Evolutionary conservation across 1,284 basidiomycete genomes (phyloP).

Genomic region (Schizophyllum commune): DNA sequence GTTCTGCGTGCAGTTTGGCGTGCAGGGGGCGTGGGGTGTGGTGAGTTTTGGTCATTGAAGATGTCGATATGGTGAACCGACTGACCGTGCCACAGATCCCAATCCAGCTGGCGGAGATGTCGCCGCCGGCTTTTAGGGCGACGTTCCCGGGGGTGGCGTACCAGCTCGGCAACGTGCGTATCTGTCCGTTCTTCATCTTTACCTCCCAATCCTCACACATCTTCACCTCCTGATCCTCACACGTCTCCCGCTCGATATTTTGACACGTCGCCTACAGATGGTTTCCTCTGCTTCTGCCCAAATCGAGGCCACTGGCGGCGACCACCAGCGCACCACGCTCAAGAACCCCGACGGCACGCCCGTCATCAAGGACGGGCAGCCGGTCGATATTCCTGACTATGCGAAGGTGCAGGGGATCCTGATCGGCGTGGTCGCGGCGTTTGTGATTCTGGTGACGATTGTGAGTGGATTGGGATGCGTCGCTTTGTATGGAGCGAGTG

Average conservation of each 20-base stretch:
- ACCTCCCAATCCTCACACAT: too few species aligned
- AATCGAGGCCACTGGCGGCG: slow-evolving; percentile 80
- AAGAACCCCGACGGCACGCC: too few species aligned
- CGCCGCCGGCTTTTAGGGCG: slow-evolving; percentile 88
- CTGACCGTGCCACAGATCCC: too few species aligned
- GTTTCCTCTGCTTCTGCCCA: slow-evolving; percentile 83
- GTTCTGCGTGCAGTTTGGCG: slow-evolving; percentile 82
- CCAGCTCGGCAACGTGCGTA: slow-evolving; percentile 65
- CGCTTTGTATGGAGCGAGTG: too few species aligned
- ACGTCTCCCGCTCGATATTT: too few species aligned
- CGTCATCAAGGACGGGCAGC: slow-evolving; percentile 22
- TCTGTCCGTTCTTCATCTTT: too few species aligned
- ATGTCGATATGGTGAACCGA: too few species aligned
- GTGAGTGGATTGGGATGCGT: too few species aligned
- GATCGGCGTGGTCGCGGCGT: slow-evolving; percentile 69
- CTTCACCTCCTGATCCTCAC: too few species aligned
- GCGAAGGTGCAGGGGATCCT: slow-evolving; percentile 85
- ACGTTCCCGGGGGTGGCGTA: slow-evolving; percentile 91
- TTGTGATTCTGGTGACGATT: slow-evolving; percentile 59
- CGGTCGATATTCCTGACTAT: slow-evolving; percentile 61
- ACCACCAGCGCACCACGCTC: slow-evolving; percentile 42
- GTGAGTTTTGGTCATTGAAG: background rate
- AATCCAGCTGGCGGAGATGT: slow-evolving; percentile 85
- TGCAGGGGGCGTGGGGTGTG: slow-evolving; percentile 83
- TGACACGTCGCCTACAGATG: too few species aligned